These are phyloP conservation scores for Avicennia marina DNA, from an alignment of 257 asterid genomes.

Conservation along the genomic window DNA sequence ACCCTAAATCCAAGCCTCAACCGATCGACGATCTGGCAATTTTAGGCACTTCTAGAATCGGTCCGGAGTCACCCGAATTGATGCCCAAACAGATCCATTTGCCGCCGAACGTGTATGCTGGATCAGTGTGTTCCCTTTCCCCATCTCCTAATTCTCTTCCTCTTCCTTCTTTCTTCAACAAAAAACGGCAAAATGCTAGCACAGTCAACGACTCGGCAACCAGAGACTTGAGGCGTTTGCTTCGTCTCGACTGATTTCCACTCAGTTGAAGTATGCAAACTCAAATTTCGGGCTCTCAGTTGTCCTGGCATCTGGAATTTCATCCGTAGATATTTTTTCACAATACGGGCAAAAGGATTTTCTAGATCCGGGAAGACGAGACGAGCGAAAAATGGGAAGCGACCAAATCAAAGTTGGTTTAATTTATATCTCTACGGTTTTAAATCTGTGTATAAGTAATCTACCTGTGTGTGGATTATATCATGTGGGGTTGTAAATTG, in stretches of 20 bases:
- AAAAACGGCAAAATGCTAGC: slow-evolving; percentile 19
- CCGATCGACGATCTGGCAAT: slow-evolving; percentile 41
- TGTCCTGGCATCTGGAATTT: not conserved
- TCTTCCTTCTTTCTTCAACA: slow-evolving; percentile 55
- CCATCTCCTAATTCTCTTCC: slow-evolving; percentile 77
- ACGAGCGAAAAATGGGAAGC: not conserved
- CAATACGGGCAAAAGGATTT: not conserved
- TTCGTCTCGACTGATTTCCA: slow-evolving; percentile 36
- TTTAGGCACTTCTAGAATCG: slow-evolving; percentile 23
- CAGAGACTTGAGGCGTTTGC: slow-evolving; percentile 47
- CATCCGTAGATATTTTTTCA: not conserved
- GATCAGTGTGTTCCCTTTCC: slow-evolving; percentile 53
- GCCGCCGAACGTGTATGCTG: slow-evolving; percentile 43
- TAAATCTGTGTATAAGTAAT: no score
- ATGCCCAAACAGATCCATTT: slow-evolving; percentile 37
- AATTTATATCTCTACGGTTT: no score
- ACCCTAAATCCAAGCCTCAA: not conserved
- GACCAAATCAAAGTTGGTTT: no score
- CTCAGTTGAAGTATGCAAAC: no score
- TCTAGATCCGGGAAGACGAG: not conserved
- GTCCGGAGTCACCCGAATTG: slow-evolving; percentile 42
- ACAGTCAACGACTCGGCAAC: slow-evolving; percentile 42
- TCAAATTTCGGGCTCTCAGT: not conserved
- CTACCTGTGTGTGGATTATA: no score
- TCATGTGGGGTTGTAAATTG: no score